Evolutionary conservation across 31 red algal genomes (phyloP).

Genomic region (Porphyra umbilicalis): DNA sequence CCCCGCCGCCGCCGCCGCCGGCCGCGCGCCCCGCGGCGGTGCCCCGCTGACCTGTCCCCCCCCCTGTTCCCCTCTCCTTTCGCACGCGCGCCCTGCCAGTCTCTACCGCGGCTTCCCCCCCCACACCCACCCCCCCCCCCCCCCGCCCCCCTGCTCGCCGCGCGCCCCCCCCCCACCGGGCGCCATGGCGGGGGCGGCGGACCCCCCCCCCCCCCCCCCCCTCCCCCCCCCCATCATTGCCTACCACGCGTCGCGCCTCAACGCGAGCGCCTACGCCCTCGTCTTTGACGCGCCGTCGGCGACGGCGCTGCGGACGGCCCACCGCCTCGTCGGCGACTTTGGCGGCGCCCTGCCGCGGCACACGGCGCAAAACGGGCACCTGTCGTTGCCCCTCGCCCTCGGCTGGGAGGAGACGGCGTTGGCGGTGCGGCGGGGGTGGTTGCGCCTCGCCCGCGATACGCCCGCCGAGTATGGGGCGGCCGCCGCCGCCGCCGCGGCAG

Average conservation of each 20-base stretch:
- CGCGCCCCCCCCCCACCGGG: neutral
- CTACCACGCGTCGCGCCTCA: neutral
- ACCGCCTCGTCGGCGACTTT: conserved; percentile 70
- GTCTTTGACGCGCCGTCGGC: conserved; percentile 38
- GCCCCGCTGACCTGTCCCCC: too few relatives aligned
- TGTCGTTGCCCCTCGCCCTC: conserved; percentile 64
- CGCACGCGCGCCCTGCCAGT: too few relatives aligned
- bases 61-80: too few relatives aligned
- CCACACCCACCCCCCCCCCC: neutral
- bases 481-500: neutral
- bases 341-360: conserved; percentile 63
- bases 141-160: neutral
- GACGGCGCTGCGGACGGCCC: conserved; percentile 22
- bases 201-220: too few relatives aligned
- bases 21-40: too few relatives aligned
- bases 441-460: conserved; percentile 18
- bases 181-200: neutral
- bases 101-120: too few relatives aligned
- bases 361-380: conserved; percentile 63
- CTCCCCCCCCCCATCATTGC: neutral
- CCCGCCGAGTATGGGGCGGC: conserved; percentile 7
- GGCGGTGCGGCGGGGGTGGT: conserved; percentile 32
- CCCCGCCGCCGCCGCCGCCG: too few relatives aligned
- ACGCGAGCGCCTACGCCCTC: conserved; percentile 9
- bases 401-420: conserved; percentile 50